These are phyloP conservation scores for Suillus cothurnatus DNA, from an alignment of 768 basidiomycete genomes.

Conservation along the genomic window DNA sequence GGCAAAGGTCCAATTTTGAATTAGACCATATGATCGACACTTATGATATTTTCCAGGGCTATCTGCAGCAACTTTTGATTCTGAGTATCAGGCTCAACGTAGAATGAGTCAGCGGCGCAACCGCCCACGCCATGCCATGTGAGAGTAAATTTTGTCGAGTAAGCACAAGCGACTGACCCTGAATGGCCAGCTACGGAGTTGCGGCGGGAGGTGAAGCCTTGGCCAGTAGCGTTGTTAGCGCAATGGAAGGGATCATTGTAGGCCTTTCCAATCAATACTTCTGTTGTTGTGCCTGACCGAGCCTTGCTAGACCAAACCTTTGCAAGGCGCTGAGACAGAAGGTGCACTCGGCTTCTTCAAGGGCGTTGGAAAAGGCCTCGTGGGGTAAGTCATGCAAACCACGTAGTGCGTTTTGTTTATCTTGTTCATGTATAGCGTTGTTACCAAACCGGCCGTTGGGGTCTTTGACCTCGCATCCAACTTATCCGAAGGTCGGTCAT, in stretches of 20 bases:
- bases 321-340: constrained; percentile 94
- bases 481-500: constrained; percentile 76
- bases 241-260: constrained; percentile 93
- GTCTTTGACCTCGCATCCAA: constrained; percentile 96
- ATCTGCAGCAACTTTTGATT: constrained; percentile 95
- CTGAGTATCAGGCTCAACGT: constrained; percentile 90
- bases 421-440: constrained; percentile 51
- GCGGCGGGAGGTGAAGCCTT: constrained; percentile 93
- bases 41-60: constrained; percentile 55
- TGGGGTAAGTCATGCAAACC: constrained; percentile 59
- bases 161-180: neutral
- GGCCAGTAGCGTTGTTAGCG: constrained; percentile 92
- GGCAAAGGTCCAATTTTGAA: constrained; percentile 71
- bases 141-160: constrained; percentile 24
- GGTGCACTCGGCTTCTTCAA: constrained; percentile 98
- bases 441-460: constrained; percentile 96
- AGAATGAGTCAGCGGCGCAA: constrained; percentile 90
- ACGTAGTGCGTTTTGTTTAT: constrained; percentile 3
- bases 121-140: constrained; percentile 95
- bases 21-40: neutral
- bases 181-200: constrained; percentile 78
- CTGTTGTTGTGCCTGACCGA: constrained; percentile 8
- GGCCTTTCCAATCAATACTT: constrained; percentile 22
- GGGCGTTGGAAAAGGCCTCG: constrained; percentile 94
- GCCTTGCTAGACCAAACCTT: constrained; percentile 79